A percentile compares a stretch with the other conserved stretches of the same genome.
phyloP scores from a whole-genome alignment of 495 filamentous ascomycete genomes.

The Talaromyces nanjingensis region DNA sequence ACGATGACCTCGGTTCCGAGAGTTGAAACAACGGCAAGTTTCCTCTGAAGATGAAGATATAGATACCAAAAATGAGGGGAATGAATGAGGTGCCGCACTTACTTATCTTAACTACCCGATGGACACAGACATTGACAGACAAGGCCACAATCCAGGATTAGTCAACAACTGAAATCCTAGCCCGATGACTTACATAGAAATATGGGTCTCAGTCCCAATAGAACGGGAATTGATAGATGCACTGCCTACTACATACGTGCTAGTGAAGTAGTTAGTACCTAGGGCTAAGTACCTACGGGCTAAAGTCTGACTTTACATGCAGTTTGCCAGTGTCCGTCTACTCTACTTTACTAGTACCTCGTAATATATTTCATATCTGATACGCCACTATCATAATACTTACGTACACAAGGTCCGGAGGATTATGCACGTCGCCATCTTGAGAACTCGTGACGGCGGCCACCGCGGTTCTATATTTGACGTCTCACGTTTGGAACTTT shows the following conservation, averaged over 20 bases:
- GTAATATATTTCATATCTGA: neutral
- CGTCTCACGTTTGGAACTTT: neutral
- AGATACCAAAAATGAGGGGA: neutral
- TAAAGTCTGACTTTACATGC: neutral
- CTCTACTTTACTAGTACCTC: neutral
- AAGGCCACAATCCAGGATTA: neutral
- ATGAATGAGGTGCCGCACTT: neutral
- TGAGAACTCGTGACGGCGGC: neutral
- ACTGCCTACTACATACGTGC: neutral
- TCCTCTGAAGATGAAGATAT: neutral
- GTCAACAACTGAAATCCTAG: neutral
- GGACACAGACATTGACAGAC: neutral
- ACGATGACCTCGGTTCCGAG: neutral
- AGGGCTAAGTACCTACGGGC: neutral
- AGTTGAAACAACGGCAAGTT: neutral
- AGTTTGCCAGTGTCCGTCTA: neutral
- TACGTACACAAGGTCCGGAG: neutral
- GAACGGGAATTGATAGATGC: neutral
- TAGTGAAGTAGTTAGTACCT: neutral
- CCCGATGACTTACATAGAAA: neutral
- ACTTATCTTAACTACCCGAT: neutral
- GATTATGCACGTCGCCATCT: neutral
- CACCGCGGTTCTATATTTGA: neutral
- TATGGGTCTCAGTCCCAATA: neutral
- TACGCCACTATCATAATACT: neutral